Evolutionary conservation across 352 stramenopile species (phyloP).

Genomic region (Phytopythium montanum): DNA sequence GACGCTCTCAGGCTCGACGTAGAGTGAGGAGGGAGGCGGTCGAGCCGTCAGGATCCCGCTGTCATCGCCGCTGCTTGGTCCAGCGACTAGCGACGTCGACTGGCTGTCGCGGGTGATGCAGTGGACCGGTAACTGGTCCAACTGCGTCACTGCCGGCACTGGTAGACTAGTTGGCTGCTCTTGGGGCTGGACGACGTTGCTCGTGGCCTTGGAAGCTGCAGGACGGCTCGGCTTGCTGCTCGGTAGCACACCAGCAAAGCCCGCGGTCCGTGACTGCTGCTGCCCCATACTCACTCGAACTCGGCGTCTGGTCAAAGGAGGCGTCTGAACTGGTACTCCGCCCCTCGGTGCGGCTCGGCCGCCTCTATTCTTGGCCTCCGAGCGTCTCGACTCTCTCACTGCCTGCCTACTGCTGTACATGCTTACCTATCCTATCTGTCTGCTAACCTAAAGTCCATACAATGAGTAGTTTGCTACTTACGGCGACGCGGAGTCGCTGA

Average conservation of each 20-base stretch:
- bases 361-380: neutral
- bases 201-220: neutral
- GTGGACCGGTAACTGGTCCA: neutral
- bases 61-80: neutral
- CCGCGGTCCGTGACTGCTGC: neutral
- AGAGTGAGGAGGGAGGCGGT: conserved; percentile 11
- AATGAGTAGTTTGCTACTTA: neutral
- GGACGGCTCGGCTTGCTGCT: neutral
- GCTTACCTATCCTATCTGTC: neutral
- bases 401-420: neutral
- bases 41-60: neutral
- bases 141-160: neutral
- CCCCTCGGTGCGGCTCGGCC: neutral
- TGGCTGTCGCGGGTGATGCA: neutral
- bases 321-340: neutral
- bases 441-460: neutral
- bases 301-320: neutral
- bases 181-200: neutral
- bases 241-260: conserved; percentile 5
- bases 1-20: conserved; percentile 56
- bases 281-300: neutral
- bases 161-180: neutral
- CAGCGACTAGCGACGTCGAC: neutral
- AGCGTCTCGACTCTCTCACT: neutral
- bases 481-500: neutral